Evolutionary conservation across 208 protist genomes (phyloP), one percentile per base, ranked within the genome.

Genomic region (Leishmania arabica): DNA sequence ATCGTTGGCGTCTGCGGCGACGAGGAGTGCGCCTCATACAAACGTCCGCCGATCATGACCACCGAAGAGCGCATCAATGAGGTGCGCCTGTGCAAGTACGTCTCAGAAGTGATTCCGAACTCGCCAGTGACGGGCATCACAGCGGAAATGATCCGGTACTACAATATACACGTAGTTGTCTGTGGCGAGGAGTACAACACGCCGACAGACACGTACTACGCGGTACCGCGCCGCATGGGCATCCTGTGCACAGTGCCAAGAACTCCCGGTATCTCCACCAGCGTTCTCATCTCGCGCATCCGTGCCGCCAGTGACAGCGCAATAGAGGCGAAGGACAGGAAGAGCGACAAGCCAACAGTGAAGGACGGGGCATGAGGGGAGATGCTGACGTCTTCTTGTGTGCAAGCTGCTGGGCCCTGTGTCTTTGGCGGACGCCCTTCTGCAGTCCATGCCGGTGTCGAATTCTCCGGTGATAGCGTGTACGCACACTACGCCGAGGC

Each of bases 91-190:
- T 98, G 93, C 85, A 96, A 96, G 82, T 97, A 96, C 83, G 95
- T 97, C 58, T 95, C 91, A 15, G 87, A 97, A 86, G 95, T 98
- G 31, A 97, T 98, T n/a, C 88, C 91, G 24, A 92, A 98, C 89
- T 86, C 88, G 24, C 97, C 97, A 31, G 92, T 95, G 27, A 86
- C 84, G 31, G 96, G 95, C 71, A 86, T 98, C 74, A 97, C 96
- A 24, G 88, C 81, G 79, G 91, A 96, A 74, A 98, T 98, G 89
- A 92, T 98, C n/a, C 68, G 85, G 15, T 89, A 96, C 72, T 92
- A 98, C 88, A 98, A 98, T 81, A 96, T 98, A 53, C 97, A 98
- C 83, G 87, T 98, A 9, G 94, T 98, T 8, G 94, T 95, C 0
- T 98, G 95, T 72, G 93, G 95, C 13, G 90, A 95, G 76, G 97